Percentiles rank a stretch among this genome's conserved stretches.
Evolutionary conservation across 345 rosid genomes (phyloP).

Genomic region (Turnera subulata): DNA sequence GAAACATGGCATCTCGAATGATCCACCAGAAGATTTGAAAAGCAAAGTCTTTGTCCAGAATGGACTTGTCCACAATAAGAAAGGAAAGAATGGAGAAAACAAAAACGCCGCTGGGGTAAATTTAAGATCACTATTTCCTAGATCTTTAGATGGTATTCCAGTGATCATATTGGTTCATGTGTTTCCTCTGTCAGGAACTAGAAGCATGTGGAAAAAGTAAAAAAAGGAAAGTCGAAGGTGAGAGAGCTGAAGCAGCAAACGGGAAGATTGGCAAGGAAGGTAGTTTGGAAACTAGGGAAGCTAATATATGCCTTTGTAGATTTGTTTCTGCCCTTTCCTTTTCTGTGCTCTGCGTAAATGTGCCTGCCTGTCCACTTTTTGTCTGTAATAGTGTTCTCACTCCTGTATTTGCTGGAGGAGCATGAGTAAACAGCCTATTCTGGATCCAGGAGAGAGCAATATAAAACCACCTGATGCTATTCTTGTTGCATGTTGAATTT

Average conservation of each 20-base stretch:
- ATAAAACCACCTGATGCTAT: no score
- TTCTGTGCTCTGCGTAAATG: no score
- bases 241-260: constrained; percentile 26
- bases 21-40: constrained; percentile 60
- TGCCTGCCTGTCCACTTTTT: background rate
- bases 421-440: background rate
- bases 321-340: background rate
- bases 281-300: constrained; percentile 16
- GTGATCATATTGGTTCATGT: constrained; percentile 15
- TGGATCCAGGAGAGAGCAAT: background rate
- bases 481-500: constrained; percentile 20
- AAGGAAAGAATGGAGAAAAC: constrained; percentile 42
- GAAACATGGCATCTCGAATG: constrained; percentile 58
- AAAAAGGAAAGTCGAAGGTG: constrained; percentile 55
- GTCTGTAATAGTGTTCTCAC: no score
- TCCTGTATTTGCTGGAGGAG: no score
- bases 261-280: constrained; percentile 22
- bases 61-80: constrained; percentile 52
- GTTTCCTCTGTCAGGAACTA: constrained; percentile 40
- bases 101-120: constrained; percentile 27
- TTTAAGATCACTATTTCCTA: constrained; percentile 1
- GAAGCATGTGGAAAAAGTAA: constrained; percentile 44
- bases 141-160: background rate
- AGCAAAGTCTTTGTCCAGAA: constrained; percentile 48
- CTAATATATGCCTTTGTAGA: background rate